A percentile compares a stretch with the other conserved stretches of the same genome.
Evolutionary conservation across 441 rosid genomes (phyloP).

Genomic region (Dalechampia spathulata): DNA sequence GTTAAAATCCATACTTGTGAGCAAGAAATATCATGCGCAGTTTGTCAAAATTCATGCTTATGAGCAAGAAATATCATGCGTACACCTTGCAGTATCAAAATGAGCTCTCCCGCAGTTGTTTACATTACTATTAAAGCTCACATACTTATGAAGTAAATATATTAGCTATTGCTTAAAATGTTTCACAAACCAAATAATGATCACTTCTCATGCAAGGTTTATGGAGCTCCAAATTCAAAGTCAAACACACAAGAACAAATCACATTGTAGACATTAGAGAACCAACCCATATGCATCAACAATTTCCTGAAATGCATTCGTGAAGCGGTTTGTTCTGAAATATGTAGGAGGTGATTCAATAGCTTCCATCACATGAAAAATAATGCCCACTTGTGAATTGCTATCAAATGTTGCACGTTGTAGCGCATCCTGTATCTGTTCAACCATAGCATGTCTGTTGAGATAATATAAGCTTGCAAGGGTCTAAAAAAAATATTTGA

Average conservation of each 20-base stretch:
- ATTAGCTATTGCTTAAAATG: not conserved
- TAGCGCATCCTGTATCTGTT: constrained; percentile 89
- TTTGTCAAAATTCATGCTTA: not conserved
- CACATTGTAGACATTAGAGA: constrained; percentile 15
- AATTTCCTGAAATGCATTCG: constrained; percentile 92
- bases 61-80: not conserved
- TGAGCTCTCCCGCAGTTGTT: not conserved
- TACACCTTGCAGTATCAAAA: not conserved
- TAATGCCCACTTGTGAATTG: constrained; percentile 87
- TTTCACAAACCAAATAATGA: not conserved
- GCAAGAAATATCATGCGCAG: not conserved
- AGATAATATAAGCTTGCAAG: constrained; percentile 17
- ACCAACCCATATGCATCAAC: constrained; percentile 98
- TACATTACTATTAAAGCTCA: not conserved
- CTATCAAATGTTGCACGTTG: constrained; percentile 94
- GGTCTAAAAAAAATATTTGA: not conserved
- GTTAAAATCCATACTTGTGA: not conserved
- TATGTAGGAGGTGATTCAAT: constrained; percentile 90
- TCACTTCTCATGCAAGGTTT: no score
- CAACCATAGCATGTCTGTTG: constrained; percentile 15
- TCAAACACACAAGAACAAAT: no score
- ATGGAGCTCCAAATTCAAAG: no score
- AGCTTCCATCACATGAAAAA: constrained; percentile 91
- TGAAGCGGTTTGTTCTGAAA: constrained; percentile 80
- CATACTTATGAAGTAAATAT: not conserved